A percentile compares a stretch with the other conserved stretches of the same genome.
Evolutionary conservation across 805 yeast species (phyloP).

Genomic region (Nakazawaea ishiwadae): DNA sequence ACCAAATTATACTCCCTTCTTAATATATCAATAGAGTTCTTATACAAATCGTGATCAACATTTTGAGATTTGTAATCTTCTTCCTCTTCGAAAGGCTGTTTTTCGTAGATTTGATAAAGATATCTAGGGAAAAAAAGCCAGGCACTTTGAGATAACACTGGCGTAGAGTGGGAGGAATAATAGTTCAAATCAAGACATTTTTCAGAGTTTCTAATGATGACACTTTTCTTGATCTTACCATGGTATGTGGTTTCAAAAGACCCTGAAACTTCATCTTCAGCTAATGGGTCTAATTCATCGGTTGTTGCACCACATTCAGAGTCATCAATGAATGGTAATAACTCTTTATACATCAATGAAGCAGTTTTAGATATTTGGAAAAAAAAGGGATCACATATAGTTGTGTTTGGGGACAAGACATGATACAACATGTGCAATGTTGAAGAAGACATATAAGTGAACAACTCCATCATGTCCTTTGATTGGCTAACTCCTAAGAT

Average conservation of each 20-base stretch:
- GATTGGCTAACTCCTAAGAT: neutral
- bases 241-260: neutral
- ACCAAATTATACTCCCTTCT: conserved; percentile 1
- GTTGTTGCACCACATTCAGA: neutral
- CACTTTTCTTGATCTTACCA: neutral
- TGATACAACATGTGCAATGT: conserved; percentile 1
- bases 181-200: neutral
- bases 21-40: neutral
- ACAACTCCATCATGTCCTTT: neutral
- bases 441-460: conserved; percentile 2
- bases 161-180: neutral
- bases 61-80: neutral
- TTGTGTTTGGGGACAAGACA: neutral
- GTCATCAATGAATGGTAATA: neutral
- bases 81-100: neutral
- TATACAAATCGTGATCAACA: neutral
- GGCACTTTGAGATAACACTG: neutral
- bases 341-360: neutral
- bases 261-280: neutral
- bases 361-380: neutral
- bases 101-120: conserved; percentile 1
- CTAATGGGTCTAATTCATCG: neutral
- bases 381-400: conserved; percentile 2
- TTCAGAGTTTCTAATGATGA: neutral
- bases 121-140: conserved; percentile 4